A percentile compares a stretch with the other conserved stretches of the same genome.
Evolutionary conservation across 768 basidiomycete species (phyloP).

Genomic region (Leccinum truebloodii): DNA sequence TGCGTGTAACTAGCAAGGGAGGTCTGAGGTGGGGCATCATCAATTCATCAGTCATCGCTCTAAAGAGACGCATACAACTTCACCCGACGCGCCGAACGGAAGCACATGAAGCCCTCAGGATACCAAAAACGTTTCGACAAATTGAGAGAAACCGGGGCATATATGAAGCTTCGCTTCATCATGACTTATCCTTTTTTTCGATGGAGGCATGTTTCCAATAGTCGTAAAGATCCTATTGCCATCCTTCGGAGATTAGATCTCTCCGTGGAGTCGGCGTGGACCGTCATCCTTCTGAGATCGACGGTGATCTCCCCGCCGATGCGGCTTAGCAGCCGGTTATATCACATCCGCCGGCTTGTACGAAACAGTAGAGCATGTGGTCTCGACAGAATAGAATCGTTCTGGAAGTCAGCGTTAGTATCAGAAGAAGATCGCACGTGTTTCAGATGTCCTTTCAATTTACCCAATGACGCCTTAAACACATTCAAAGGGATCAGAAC

Average conservation of each 20-base stretch:
- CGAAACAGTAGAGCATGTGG: neutral
- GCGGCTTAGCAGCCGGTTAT: neutral
- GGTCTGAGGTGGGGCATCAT: neutral
- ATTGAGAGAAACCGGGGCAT: neutral
- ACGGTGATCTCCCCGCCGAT: neutral
- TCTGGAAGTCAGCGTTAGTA: neutral
- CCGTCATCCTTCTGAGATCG: neutral
- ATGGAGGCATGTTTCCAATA: neutral
- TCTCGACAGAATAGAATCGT: neutral
- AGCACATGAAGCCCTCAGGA: neutral
- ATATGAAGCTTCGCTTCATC: neutral
- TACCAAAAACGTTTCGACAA: neutral
- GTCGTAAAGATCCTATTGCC: neutral
- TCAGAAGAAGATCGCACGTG: neutral
- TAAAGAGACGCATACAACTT: neutral
- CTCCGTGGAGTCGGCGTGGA: neutral
- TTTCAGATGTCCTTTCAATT: neutral
- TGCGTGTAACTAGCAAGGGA: neutral
- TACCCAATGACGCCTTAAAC: neutral
- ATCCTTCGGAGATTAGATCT: neutral
- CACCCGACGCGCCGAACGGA: neutral
- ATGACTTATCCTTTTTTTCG: neutral
- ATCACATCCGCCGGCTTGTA: neutral
- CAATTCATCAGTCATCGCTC: neutral
- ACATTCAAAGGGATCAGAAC: neutral